Percentiles rank a stretch among this genome's conserved stretches.
Evolutionary conservation across 2,329 filamentous ascomycete genomes (phyloP).

Genomic region (Colletotrichum falcatum): DNA sequence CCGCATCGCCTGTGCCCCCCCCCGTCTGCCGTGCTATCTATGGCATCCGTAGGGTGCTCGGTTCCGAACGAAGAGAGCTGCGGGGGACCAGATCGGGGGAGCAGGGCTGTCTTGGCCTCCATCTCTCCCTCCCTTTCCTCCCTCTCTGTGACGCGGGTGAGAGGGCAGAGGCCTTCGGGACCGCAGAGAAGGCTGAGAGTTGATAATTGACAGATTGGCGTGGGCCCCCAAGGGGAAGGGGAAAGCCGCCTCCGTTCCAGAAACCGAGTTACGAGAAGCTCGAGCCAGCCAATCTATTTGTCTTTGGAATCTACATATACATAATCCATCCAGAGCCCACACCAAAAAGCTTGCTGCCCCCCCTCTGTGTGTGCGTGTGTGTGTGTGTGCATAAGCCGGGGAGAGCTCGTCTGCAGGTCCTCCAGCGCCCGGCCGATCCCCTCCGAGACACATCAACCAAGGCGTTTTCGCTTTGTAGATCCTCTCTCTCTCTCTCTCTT

Average conservation of each 20-base stretch:
- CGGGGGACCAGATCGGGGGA: not conserved
- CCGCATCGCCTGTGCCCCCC: too few relatives aligned
- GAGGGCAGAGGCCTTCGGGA: not conserved
- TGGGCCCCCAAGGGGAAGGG: too few relatives aligned
- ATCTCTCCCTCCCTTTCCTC: too few relatives aligned
- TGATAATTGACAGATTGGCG: not conserved
- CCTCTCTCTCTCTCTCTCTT: too few relatives aligned
- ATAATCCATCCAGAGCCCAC: constrained; percentile 6
- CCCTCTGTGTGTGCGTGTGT: not conserved
- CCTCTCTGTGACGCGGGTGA: not conserved
- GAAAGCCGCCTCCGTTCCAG: not conserved
- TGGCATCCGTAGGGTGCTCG: not conserved
- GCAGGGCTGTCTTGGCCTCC: too few relatives aligned
- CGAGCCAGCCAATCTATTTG: constrained; percentile 33
- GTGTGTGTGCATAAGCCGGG: too few relatives aligned
- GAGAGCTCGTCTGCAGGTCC: not conserved
- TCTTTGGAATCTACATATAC: too few relatives aligned
- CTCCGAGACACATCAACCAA: not conserved
- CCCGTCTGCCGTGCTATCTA: too few relatives aligned
- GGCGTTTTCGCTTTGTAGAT: not conserved
- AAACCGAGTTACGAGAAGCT: not conserved
- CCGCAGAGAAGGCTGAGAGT: not conserved
- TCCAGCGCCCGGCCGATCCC: not conserved
- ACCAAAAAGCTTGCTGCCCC: not conserved
- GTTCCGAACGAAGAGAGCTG: not conserved